Percentiles rank a stretch among this genome's conserved stretches.
phyloP scores from a whole-genome alignment of 129 eudicot species.

The Flaveria linearis region DNA sequence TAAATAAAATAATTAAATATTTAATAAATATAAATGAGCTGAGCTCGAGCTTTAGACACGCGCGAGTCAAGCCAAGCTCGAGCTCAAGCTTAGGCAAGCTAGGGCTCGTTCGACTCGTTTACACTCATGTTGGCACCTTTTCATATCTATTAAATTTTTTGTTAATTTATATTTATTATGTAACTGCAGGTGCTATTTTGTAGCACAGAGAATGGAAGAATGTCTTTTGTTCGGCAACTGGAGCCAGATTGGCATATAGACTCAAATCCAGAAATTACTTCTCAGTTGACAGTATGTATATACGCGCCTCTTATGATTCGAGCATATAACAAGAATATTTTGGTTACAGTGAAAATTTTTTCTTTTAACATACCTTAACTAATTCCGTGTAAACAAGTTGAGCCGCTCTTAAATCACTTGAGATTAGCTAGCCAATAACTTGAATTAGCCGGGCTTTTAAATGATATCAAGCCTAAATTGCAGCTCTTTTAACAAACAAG shows the following conservation, averaged over 20 bases:
- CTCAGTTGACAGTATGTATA: constrained; percentile 79
- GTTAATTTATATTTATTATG: constrained; percentile 2
- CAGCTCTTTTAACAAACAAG: too few species aligned
- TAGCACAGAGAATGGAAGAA: constrained; percentile 84
- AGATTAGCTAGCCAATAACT: too few species aligned
- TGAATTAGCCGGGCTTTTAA: too few species aligned
- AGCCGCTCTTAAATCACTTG: too few species aligned
- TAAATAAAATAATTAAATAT: background rate
- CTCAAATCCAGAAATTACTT: constrained; percentile 62
- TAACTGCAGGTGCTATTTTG: constrained; percentile 91
- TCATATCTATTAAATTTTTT: background rate
- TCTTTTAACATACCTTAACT: too few species aligned
- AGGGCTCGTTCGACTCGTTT: too few species aligned
- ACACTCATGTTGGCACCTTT: background rate
- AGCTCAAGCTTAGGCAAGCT: background rate
- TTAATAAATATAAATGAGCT: background rate
- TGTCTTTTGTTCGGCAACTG: constrained; percentile 88
- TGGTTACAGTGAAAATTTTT: too few species aligned
- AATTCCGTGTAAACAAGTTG: too few species aligned
- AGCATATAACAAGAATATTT: background rate
- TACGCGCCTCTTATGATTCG: background rate
- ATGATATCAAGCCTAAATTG: too few species aligned
- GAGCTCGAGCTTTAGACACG: background rate
- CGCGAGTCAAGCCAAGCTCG: background rate
- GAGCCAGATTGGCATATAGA: constrained; percentile 99